phyloP scores from a whole-genome alignment of 2,329 filamentous ascomycete genomes.

The Monascus ruber region DNA sequence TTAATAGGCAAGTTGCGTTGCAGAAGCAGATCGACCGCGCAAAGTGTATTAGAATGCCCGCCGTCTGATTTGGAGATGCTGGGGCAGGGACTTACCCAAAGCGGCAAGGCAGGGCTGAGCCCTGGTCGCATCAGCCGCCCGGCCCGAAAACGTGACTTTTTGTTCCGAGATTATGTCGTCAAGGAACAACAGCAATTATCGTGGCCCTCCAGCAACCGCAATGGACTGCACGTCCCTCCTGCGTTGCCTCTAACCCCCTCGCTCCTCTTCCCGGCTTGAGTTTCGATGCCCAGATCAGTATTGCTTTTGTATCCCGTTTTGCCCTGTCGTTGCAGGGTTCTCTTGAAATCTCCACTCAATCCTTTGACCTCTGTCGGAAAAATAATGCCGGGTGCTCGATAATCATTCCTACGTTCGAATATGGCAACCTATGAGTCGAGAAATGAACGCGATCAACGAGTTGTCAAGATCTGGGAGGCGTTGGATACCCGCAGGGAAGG shows the following conservation, averaged over 20 bases:
- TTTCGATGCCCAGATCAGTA: constrained; percentile 17
- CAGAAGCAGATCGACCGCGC: background rate
- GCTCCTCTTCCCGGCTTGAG: background rate
- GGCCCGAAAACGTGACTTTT: constrained; percentile 10
- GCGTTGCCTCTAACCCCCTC: background rate
- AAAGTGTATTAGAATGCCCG: background rate
- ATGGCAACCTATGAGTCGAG: constrained; percentile 62
- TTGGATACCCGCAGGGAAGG: constrained; percentile 68
- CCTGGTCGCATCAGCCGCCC: constrained; percentile 14
- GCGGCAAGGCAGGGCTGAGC: constrained; percentile 20
- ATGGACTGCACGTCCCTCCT: background rate
- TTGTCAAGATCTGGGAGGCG: constrained; percentile 72
- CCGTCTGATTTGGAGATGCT: background rate
- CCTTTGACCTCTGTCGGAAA: constrained; percentile 10
- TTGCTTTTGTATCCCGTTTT: constrained; percentile 4
- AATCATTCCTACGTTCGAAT: constrained; percentile 36
- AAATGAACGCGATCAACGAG: constrained; percentile 66
- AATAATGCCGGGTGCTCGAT: constrained; percentile 36
- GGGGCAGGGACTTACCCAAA: constrained; percentile 10
- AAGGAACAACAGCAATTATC: constrained; percentile 19
- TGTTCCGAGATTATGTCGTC: constrained; percentile 17
- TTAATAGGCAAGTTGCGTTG: background rate
- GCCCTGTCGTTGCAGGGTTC: constrained; percentile 11
- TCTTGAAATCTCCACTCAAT: constrained; percentile 4
- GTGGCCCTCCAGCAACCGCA: background rate